Evolutionary conservation across 257 asterid species (phyloP), one percentile per base, ranked within the genome.

Genomic region (Solanum ossicruentum): DNA sequence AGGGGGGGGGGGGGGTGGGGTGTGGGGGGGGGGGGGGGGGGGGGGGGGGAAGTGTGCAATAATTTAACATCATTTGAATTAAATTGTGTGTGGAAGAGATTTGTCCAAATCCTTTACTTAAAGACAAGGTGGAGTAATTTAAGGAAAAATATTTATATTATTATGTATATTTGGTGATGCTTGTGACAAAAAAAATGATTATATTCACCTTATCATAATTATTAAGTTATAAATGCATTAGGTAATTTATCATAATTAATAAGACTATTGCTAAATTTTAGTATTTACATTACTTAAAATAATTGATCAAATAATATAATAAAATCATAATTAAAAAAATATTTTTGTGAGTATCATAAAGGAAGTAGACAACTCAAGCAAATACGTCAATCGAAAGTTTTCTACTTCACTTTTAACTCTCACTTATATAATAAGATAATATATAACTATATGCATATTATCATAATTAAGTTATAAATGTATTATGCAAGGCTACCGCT

Each of bases 11-110:
- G 8, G 12, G 17, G 16, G 32, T 3, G 2, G 2, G 32, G 32
- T 2, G 32, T 28, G 2, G 1, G 39, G 28, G 28, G 28, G 1
- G 1, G 28, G 47, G 18, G 21, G 45, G 41, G 2, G 12, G 1
- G 45, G 39, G 1, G 43, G 45, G 87, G 36, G 2, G 17, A 2
- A 49, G 58, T 26, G 4, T 51, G 83, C 63, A 80, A 86, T 75
- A 70, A 75, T 83, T 87, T 84, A 87, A 61, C 85, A 86, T 88
- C 83, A 65, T 84, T 28, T 60, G 58, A 7, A 41, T 45, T 21
- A 17, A 39, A 28, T 66, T 70, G 67, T 69, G 67, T 69, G 69
- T 49, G 75, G 87, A 26, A 21, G 12, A 63, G 71, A 78, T 63
- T 83, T 77, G 57, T 83, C 36, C 12, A 83, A 36, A 83, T 54